phyloP scores from a whole-genome alignment of 345 rosid genomes.

The Tarenaya hassleriana region DNA sequence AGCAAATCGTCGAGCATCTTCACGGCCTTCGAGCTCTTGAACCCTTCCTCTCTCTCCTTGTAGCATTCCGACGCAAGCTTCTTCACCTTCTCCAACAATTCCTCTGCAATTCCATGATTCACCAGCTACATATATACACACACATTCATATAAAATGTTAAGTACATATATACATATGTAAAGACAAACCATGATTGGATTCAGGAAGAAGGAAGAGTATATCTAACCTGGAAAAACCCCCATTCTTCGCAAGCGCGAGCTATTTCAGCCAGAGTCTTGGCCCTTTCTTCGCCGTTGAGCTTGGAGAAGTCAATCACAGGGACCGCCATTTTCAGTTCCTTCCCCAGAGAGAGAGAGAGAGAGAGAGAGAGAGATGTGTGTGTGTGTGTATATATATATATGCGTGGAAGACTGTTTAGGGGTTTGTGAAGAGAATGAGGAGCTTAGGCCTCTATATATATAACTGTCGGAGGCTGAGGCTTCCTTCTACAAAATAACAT shows the following conservation, averaged over 20 bases:
- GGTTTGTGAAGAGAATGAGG: constrained; percentile 20
- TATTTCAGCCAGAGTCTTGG: constrained; percentile 53
- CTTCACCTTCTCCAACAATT: constrained; percentile 70
- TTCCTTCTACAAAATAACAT: constrained; percentile 8
- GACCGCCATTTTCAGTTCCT: constrained; percentile 51
- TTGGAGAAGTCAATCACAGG: constrained; percentile 88
- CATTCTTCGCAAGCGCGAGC: constrained; percentile 78
- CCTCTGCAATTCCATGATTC: constrained; percentile 78
- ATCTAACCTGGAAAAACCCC: constrained; percentile 87
- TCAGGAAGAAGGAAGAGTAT: neutral
- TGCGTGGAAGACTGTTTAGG: constrained; percentile 14
- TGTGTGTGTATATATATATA: constrained; percentile 1
- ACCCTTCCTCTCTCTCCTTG: constrained; percentile 65
- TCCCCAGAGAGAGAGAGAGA: constrained; percentile 1
- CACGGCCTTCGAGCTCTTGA: constrained; percentile 46
- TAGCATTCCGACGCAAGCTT: constrained; percentile 49
- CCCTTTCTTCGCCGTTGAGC: constrained; percentile 63
- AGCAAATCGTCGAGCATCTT: constrained; percentile 41
- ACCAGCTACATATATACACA: constrained; percentile 38
- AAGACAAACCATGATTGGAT: neutral
- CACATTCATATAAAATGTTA: neutral
- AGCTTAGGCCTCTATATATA: constrained; percentile 21
- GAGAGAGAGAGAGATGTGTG: neutral
- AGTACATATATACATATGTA: constrained; percentile 3
- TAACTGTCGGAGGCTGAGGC: constrained; percentile 4